Evolutionary conservation across 495 filamentous ascomycete species (phyloP).

Genomic region (Amniculicola lignicola): DNA sequence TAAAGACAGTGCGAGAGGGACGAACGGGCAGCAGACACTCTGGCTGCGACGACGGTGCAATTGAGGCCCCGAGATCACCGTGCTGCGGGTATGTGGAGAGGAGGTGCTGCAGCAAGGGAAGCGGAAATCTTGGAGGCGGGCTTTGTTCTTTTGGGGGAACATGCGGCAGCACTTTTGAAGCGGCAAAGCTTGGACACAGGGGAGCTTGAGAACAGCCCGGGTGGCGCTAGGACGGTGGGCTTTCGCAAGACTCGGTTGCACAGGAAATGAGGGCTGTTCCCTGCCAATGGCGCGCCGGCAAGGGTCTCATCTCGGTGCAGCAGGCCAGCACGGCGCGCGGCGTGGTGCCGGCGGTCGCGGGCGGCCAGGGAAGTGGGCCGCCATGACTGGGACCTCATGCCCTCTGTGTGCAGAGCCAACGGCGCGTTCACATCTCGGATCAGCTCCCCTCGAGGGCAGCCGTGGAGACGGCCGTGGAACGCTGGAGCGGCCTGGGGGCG

Average conservation of each 20-base stretch:
- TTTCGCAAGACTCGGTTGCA: conserved; percentile 31
- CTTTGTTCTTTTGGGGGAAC: conserved; percentile 28
- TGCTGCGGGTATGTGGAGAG: conserved; percentile 31
- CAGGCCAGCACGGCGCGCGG: conserved; percentile 13
- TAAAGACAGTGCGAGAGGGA: conserved; percentile 8
- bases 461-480: too few relatives aligned
- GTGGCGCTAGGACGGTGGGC: conserved; percentile 26
- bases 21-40: neutral
- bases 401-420: conserved; percentile 28
- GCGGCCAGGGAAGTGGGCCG: conserved; percentile 23
- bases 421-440: conserved; percentile 9
- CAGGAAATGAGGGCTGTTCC: conserved; percentile 33
- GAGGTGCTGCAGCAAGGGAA: conserved; percentile 26
- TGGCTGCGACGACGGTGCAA: too few relatives aligned
- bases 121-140: conserved; percentile 16
- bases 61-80: conserved; percentile 27
- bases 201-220: conserved; percentile 28
- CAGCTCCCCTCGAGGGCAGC: conserved; percentile 1
- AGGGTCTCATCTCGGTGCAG: conserved; percentile 21
- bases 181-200: conserved; percentile 19
- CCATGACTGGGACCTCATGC: conserved; percentile 16
- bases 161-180: conserved; percentile 20
- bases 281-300: conserved; percentile 26
- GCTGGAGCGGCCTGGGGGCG: too few relatives aligned
- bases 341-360: conserved; percentile 13